Percentiles rank a stretch among this genome's conserved stretches.
Evolutionary conservation across 257 asterid genomes (phyloP).

Genomic region (Cinchona pubescens): DNA sequence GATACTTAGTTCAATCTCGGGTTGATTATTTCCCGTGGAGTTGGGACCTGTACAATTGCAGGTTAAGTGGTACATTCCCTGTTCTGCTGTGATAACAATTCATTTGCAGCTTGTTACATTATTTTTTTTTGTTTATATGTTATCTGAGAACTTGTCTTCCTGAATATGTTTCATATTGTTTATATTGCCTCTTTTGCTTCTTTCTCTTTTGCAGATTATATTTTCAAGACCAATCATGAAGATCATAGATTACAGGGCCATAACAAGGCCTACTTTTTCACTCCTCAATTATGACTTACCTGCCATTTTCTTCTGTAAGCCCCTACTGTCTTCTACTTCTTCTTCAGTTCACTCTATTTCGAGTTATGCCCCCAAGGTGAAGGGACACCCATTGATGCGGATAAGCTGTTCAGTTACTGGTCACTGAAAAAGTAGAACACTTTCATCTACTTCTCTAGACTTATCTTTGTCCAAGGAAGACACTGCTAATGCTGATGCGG

Average conservation of each 20-base stretch:
- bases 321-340: conserved; percentile 32
- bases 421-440: too few relatives aligned
- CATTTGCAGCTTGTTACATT: too few relatives aligned
- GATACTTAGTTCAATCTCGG: too few relatives aligned
- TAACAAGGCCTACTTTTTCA: conserved; percentile 55
- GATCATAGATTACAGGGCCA: conserved; percentile 47
- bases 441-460: conserved; percentile 36
- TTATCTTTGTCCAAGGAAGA: conserved; percentile 31
- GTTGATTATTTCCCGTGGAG: too few relatives aligned
- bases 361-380: conserved; percentile 27
- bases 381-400: conserved; percentile 39
- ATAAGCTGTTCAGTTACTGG: conserved; percentile 48
- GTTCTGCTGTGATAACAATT: too few relatives aligned
- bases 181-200: conserved; percentile 10
- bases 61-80: neutral
- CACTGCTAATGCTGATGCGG: conserved; percentile 23
- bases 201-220: conserved; percentile 27
- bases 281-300: conserved; percentile 57
- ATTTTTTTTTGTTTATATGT: too few relatives aligned
- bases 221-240: conserved; percentile 40
- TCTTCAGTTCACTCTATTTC: conserved; percentile 36
- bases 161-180: neutral
- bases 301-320: conserved; percentile 35
- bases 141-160: too few relatives aligned
- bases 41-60: neutral